Evolutionary conservation across 805 yeast genomes (phyloP), one percentile per base, ranked within the genome.

Genomic region (Saturnispora bothae): DNA sequence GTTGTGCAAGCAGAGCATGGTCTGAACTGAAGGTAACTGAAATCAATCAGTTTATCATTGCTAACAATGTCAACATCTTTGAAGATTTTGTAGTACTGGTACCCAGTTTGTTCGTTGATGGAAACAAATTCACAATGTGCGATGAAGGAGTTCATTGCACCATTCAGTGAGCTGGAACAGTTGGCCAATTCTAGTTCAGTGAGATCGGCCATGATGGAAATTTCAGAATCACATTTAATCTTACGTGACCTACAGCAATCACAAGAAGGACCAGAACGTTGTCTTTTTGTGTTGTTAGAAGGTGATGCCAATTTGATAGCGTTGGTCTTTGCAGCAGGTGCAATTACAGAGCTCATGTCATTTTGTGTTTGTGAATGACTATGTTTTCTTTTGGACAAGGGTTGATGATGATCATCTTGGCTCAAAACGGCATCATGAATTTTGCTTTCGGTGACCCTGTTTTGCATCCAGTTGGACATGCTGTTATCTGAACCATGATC

Each of bases 251-350:
- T 64, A 54, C 89, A 80, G 34, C 71, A 61, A 53, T 80, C 86
- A 56, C 89, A 80, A 29, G 82, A 73, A 3, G 86, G 86, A 0
- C 89, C 86, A 15, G 72, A 63, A 42, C 89, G 60, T 57, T 80
- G 88, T 48, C 85, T 60, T 27, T 56, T 54, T 9, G 58, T 45
- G 9, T 49, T 43, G 3, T 49, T 34, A 5, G 61, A 54, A 3
- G 62, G 61, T 5, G 60, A 57, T 0, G 59, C 60, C 19, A 57
- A 36, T 43, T 57, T 57, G 34, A 57, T 53, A 15, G 60, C 39
- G 4, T 27, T 26, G 13, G 32, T 42, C 41, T n/a, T 43, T 46
- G 21, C 28, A 12, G 5, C 18, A n/a, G 15, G 10, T 26, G 33
- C 5, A n/a, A 15, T 8, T 15, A 5, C 20, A 14, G 20, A 15